These are phyloP conservation scores for Phytophthora ohioensis DNA, from an alignment of 352 stramenopile genomes.

Conservation along the genomic window DNA sequence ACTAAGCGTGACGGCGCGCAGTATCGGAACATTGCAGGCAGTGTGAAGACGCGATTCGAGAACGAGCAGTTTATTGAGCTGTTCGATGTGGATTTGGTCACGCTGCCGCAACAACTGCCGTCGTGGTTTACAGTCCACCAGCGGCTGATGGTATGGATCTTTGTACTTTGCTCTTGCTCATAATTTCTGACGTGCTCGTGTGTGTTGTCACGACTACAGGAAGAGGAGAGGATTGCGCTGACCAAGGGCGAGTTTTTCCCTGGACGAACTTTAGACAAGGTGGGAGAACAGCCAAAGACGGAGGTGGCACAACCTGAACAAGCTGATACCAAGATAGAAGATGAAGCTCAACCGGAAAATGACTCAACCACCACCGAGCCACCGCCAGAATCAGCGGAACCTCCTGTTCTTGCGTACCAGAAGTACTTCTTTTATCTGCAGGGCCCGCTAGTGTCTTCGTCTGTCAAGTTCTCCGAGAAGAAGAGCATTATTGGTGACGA, in stretches of 20 bases:
- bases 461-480: slow-evolving; percentile 90
- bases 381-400: background rate
- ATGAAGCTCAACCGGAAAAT: slow-evolving; percentile 17
- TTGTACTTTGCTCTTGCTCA: background rate
- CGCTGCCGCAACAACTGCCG: slow-evolving; percentile 77
- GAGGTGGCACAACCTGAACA: slow-evolving; percentile 6
- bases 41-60: slow-evolving; percentile 88
- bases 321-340: background rate
- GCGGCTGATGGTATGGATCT: slow-evolving; percentile 61
- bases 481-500: slow-evolving; percentile 91
- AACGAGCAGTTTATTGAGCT: slow-evolving; percentile 92
- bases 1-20: slow-evolving; percentile 19
- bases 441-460: slow-evolving; percentile 79
- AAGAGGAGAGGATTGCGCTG: slow-evolving; percentile 82
- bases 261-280: slow-evolving; percentile 39
- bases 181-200: background rate
- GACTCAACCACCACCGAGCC: background rate
- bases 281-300: slow-evolving; percentile 13
- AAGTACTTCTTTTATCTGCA: slow-evolving; percentile 85
- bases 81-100: slow-evolving; percentile 89
- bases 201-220: slow-evolving; percentile 36
- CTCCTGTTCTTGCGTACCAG: slow-evolving; percentile 67
- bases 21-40: slow-evolving; percentile 89
- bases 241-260: slow-evolving; percentile 74
- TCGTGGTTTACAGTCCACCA: slow-evolving; percentile 87